Evolutionary conservation across 495 filamentous ascomycete genomes (phyloP).

Genomic region (Penicillium verhagenii): DNA sequence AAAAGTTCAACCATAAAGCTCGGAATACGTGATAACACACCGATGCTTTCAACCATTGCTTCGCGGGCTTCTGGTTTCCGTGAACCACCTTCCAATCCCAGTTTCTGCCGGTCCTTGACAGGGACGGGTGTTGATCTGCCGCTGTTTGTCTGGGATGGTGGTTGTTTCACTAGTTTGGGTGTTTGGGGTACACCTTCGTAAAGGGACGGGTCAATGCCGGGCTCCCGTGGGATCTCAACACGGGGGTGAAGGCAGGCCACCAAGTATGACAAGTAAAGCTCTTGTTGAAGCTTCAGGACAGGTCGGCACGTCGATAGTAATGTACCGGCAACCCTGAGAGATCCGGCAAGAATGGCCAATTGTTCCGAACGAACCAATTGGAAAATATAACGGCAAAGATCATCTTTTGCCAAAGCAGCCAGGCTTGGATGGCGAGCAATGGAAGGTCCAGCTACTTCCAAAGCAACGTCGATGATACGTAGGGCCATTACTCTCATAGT

Average conservation of each 20-base stretch:
- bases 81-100: conserved; percentile 89
- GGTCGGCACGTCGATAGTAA: conserved; percentile 85
- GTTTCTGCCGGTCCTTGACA: conserved; percentile 87
- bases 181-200: conserved; percentile 93
- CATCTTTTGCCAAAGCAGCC: conserved; percentile 85
- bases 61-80: conserved; percentile 92
- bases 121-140: conserved; percentile 90
- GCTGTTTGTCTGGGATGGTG: conserved; percentile 73
- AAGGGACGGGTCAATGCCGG: conserved; percentile 84
- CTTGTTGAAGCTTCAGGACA: conserved; percentile 95
- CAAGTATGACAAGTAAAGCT: conserved; percentile 92
- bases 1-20: conserved; percentile 94
- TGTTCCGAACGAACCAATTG: conserved; percentile 96
- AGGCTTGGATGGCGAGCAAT: conserved; percentile 92
- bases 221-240: conserved; percentile 86
- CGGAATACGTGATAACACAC: conserved; percentile 85
- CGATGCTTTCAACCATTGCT: conserved; percentile 97
- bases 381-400: conserved; percentile 91
- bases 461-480: conserved; percentile 93
- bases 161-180: conserved; percentile 79
- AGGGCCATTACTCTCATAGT: conserved; percentile 96
- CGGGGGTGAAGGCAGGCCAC: conserved; percentile 90
- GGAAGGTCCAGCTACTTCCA: conserved; percentile 94
- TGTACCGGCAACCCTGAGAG: conserved; percentile 87
- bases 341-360: conserved; percentile 87